A percentile compares a stretch with the other conserved stretches of the same genome.
These are phyloP conservation scores for Mucor ambiguus DNA, from an alignment of 371 early-diverging fungal species.

Conservation along the genomic window DNA sequence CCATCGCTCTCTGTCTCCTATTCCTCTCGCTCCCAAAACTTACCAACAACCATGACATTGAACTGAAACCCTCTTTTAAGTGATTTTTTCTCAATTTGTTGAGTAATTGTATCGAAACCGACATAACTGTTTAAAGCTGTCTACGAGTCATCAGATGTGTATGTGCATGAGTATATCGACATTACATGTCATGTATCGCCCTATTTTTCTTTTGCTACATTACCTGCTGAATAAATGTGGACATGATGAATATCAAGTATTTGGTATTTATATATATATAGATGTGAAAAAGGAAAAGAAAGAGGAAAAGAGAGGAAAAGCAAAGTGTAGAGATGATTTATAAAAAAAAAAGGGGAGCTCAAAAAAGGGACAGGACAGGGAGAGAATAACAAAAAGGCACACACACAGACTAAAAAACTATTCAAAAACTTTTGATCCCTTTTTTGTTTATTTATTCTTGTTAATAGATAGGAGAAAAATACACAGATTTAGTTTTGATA, in stretches of 20 bases:
- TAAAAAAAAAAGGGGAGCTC: conserved; percentile 1
- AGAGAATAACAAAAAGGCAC: neutral
- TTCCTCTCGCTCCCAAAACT: neutral
- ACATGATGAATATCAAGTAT: neutral
- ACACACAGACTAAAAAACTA: neutral
- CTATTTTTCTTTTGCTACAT: neutral
- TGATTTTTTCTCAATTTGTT: conserved; percentile 92
- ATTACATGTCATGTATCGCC: neutral
- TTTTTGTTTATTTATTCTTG: neutral
- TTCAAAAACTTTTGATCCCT: neutral
- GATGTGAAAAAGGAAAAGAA: neutral
- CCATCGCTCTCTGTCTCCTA: too few relatives aligned
- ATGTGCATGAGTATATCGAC: neutral
- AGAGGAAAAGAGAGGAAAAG: neutral
- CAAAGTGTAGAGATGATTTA: neutral
- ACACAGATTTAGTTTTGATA: conserved; percentile 17
- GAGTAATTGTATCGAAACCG: conserved; percentile 94
- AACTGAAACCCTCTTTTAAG: conserved; percentile 93
- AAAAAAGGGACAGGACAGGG: conserved; percentile 1
- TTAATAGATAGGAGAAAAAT: neutral
- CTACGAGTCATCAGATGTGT: conserved; percentile 23
- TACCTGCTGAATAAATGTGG: neutral
- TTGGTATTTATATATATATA: neutral
- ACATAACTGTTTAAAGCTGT: conserved; percentile 72
- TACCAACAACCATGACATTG: conserved; percentile 95